Conservation (phyloP, 441 rosid species). For the Rhodomyrtus psidioides region DNA sequence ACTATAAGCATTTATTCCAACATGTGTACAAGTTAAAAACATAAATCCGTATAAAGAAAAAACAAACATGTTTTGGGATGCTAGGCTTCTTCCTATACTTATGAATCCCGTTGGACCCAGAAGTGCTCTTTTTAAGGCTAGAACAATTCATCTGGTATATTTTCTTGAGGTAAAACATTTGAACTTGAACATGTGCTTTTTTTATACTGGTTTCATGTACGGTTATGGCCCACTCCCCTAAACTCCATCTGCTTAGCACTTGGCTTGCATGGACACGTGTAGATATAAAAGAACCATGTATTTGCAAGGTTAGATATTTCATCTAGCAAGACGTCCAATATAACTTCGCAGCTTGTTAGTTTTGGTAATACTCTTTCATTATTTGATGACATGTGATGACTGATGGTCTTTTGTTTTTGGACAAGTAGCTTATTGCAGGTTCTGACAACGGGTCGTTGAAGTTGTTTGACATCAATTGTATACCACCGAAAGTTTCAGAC, state of each 20-base stretch:
- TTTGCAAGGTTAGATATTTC: neutral
- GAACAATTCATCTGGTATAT: neutral
- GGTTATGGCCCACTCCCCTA: neutral
- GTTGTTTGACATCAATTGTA: conserved; percentile 27
- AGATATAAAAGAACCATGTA: neutral
- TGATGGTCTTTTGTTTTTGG: neutral
- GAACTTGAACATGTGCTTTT: neutral
- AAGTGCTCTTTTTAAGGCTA: neutral
- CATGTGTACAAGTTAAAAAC: neutral
- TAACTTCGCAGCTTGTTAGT: neutral
- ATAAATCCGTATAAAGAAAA: neutral
- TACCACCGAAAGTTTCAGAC: conserved; percentile 13
- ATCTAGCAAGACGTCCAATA: neutral
- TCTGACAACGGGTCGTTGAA: conserved; percentile 31
- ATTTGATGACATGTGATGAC: neutral
- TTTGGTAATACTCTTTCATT: neutral
- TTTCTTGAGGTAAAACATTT: neutral
- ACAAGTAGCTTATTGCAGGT: conserved; percentile 33
- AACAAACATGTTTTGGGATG: neutral
- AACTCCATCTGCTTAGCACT: neutral
- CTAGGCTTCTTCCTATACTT: neutral
- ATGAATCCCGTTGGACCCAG: too few relatives aligned
- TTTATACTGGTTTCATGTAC: neutral
- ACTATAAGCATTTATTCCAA: neutral
- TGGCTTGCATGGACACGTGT: neutral